Evolutionary conservation across 164 flowering plant species (phyloP), one percentile per base, ranked within the genome.

Genomic region (Vitis labrusca): DNA sequence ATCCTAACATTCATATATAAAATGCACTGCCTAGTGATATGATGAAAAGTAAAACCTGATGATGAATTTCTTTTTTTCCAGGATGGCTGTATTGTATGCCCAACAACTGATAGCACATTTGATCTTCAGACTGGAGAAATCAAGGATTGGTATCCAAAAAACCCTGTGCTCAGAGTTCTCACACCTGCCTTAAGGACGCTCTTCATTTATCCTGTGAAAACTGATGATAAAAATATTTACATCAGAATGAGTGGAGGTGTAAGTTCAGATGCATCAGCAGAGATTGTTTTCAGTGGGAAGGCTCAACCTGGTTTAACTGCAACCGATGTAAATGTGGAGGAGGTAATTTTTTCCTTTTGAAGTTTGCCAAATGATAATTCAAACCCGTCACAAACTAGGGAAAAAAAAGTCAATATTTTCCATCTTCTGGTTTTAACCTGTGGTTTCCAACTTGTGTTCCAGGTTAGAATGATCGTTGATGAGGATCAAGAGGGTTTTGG

Each of bases 1-100:
- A 37, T 37, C 44, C 44, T 37, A 37, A 37, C 44, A 37, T 37
- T 37, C 44, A 37, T 37, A 37, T 37, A 37, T 37, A 37, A 37
- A 37, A 37, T 37, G 44, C 44, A 37, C 5, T 37, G 44, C 44
- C 44, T 29, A 11, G 27, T 23, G 27, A 44, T 2, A 44, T 50
- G 56, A 66, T 56, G 13, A 23, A 23, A 23, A 23, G 27, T 23
- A 23, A 23, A 23, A 23, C 27, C 27, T 23, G 27, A 23, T 23
- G 27, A 23, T 23, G 27, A 23, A 8, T 53, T 58, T n/a, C 14
- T n/a, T 17, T 58, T 58, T 58, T 37, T 37, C n/a, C 79, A 92
- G 98, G 98, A 94, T 81, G 98, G 97, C 2, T 91, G 97, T 66
- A 88, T 94, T 62, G 88, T 92, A 49, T 94, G 98, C 83, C 98